Evolutionary conservation across 2,329 filamentous ascomycete species (phyloP).

Genomic region (Nothophaeocryptopus gaeumannii): DNA sequence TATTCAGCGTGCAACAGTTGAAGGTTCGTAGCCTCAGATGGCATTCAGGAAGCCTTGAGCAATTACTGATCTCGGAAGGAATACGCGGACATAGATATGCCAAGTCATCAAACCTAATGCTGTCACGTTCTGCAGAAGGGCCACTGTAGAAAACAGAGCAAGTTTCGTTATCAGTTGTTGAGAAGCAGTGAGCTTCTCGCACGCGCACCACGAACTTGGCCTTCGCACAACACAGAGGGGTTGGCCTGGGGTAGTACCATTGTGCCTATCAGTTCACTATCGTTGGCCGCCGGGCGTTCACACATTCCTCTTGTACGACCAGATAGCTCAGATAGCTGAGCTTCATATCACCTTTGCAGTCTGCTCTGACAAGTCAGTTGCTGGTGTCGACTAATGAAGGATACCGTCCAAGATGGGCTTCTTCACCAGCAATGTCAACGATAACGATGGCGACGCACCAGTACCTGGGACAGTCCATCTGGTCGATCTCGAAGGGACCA

Average conservation of each 20-base stretch:
- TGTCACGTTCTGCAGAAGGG: no score
- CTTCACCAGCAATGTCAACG: not conserved
- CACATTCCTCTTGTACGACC: not conserved
- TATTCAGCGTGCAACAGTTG: no score
- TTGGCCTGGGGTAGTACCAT: not conserved
- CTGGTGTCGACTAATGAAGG: not conserved
- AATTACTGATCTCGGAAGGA: no score
- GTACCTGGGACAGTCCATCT: constrained; percentile 45
- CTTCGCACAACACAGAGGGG: not conserved
- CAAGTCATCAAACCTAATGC: no score
- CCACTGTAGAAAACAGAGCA: no score
- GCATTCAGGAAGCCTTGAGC: no score
- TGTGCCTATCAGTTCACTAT: not conserved
- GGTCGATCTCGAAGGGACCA: constrained; percentile 40
- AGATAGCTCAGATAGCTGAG: not conserved
- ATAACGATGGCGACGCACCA: not conserved
- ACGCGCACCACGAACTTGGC: no score
- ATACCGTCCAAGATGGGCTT: not conserved
- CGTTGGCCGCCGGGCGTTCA: not conserved
- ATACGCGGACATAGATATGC: no score
- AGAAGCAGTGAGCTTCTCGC: no score
- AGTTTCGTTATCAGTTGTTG: no score
- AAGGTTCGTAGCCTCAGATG: no score
- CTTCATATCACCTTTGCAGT: not conserved
- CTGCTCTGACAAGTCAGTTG: no score